Evolutionary conservation across 1,284 basidiomycete species (phyloP).

Genomic region (Inonotus hispidus): DNA sequence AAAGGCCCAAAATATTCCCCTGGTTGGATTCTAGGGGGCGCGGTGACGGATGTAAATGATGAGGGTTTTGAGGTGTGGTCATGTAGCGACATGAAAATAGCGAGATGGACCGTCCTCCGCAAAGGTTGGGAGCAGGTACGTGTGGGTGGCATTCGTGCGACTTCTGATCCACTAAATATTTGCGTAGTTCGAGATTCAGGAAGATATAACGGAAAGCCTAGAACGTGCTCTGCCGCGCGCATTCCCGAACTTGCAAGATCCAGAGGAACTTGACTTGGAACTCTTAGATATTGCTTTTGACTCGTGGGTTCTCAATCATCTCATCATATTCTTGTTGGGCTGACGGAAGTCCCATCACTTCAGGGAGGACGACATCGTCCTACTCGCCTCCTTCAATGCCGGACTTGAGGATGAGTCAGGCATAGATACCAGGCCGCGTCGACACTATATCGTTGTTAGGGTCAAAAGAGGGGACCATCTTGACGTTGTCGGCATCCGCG

Average conservation of each 20-base stretch:
- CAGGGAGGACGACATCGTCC: constrained; percentile 32
- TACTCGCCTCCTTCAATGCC: constrained; percentile 61
- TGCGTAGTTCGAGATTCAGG: constrained; percentile 13
- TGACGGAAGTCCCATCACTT: neutral
- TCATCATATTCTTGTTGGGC: neutral
- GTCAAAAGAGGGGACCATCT: constrained; percentile 40
- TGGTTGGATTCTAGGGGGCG: constrained; percentile 7
- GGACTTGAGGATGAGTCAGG: constrained; percentile 44
- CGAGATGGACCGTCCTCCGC: constrained; percentile 19
- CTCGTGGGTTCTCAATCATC: constrained; percentile 1
- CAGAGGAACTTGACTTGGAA: constrained; percentile 13
- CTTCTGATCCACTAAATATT: neutral
- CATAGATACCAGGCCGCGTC: constrained; percentile 40
- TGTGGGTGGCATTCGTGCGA: neutral
- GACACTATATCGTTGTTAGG: constrained; percentile 59
- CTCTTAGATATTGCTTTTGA: constrained; percentile 18
- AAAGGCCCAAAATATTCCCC: constrained; percentile 6
- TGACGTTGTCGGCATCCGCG: constrained; percentile 42
- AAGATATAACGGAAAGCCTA: constrained; percentile 8
- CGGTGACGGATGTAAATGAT: neutral
- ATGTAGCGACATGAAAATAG: constrained; percentile 17
- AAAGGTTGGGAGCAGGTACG: constrained; percentile 20
- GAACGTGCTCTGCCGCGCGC: neutral
- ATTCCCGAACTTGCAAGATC: neutral
- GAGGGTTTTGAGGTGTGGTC: constrained; percentile 20